A percentile compares a stretch with the other conserved stretches of the same genome.
Conservation (phyloP, 1,284 basidiomycete species). For the Anthracocystis walkeri region DNA sequence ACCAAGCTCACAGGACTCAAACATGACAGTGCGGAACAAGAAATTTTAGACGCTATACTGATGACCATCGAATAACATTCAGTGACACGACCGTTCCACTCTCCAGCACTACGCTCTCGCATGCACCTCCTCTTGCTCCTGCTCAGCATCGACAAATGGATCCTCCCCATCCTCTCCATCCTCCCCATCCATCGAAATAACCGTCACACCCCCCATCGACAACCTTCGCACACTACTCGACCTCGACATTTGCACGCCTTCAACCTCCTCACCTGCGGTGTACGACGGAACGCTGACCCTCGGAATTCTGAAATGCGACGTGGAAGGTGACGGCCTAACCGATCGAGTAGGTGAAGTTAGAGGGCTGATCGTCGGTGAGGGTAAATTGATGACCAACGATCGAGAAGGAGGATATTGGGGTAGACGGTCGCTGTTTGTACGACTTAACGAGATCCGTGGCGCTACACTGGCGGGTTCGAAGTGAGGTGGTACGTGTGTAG, state of each 20-base stretch:
- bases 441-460: no score
- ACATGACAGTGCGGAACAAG: no score
- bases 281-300: slow-evolving; percentile 23
- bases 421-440: no score
- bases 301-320: slow-evolving; percentile 25
- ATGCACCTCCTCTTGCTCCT: background rate
- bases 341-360: slow-evolving; percentile 1
- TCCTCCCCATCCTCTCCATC: slow-evolving; percentile 1
- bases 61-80: background rate
- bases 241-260: slow-evolving; percentile 10
- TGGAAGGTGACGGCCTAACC: background rate
- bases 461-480: background rate
- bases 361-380: background rate
- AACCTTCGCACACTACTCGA: background rate
- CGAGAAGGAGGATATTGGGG: no score
- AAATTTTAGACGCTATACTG: no score
- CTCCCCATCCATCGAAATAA: slow-evolving; percentile 20
- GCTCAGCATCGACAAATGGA: slow-evolving; percentile 30
- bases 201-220: slow-evolving; percentile 11
- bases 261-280: background rate
- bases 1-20: no score
- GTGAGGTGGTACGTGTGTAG: no score
- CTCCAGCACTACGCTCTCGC: background rate
- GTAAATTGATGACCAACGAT: background rate
- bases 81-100: background rate